Conservation (phyloP, 2,329 filamentous ascomycete species). For the Fusarium buharicum region DNA sequence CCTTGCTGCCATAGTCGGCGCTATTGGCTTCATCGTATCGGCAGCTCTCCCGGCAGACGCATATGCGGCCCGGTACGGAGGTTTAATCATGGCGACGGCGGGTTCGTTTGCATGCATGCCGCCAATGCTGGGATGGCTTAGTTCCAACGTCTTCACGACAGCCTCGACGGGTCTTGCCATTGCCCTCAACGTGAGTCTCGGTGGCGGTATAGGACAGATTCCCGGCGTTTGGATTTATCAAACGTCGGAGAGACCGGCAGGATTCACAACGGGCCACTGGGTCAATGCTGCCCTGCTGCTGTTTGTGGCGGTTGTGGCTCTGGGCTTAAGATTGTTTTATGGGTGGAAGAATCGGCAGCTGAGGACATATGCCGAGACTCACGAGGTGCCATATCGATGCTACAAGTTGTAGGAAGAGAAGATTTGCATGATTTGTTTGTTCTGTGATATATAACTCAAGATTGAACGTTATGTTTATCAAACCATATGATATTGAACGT, state of each 20-base stretch:
- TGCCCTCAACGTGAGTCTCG: conserved; percentile 74
- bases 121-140: conserved; percentile 76
- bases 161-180: conserved; percentile 74
- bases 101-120: conserved; percentile 77
- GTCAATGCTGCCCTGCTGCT: conserved; percentile 70
- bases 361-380: conserved; percentile 44
- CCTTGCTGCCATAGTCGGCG: conserved; percentile 56
- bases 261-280: conserved; percentile 78
- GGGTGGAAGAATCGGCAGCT: conserved; percentile 57
- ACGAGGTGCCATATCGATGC: conserved; percentile 51
- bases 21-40: conserved; percentile 67
- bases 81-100: conserved; percentile 72
- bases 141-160: conserved; percentile 73
- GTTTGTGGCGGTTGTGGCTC: conserved; percentile 65
- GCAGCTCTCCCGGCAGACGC: conserved; percentile 69
- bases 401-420: conserved; percentile 52
- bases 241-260: conserved; percentile 64
- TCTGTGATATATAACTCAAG: conserved; percentile 10
- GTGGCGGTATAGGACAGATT: conserved; percentile 75
- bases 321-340: conserved; percentile 67
- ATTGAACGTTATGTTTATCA: not conserved
- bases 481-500: not conserved
- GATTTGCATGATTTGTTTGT: not conserved
- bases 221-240: conserved; percentile 80
- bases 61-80: conserved; percentile 72